A percentile compares a stretch with the other conserved stretches of the same genome.
phyloP scores from a whole-genome alignment of 1,139 yeast species.

The Magnusiomyces paraingens region DNA sequence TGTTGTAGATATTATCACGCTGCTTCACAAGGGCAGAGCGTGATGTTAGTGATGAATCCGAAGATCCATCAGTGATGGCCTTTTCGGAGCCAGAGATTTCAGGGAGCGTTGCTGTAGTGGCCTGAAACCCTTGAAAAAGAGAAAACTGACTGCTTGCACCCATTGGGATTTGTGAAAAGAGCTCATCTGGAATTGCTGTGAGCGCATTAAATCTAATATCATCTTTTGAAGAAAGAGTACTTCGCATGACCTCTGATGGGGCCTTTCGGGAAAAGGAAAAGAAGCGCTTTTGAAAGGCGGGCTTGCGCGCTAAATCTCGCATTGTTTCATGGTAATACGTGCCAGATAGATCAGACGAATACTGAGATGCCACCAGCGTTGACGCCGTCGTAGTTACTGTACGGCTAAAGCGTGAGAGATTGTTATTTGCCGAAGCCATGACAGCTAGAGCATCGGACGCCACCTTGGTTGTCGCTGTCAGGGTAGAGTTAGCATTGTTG shows the following conservation, averaged over 20 bases:
- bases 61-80: conserved; percentile 14
- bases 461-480: neutral
- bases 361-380: conserved; percentile 30
- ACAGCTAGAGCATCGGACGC: conserved; percentile 4
- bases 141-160: conserved; percentile 37
- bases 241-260: conserved; percentile 38
- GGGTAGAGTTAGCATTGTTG: neutral
- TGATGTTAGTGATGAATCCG: conserved; percentile 12
- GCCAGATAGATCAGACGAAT: conserved; percentile 35
- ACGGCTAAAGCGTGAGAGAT: conserved; percentile 33
- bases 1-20: conserved; percentile 39
- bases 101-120: conserved; percentile 30
- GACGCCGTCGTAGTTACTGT: conserved; percentile 37
- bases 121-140: conserved; percentile 61
- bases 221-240: conserved; percentile 22
- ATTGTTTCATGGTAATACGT: conserved; percentile 37
- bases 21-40: conserved; percentile 33
- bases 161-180: conserved; percentile 45
- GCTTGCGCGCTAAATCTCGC: conserved; percentile 39
- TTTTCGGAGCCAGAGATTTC: conserved; percentile 4
- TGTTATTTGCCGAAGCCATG: conserved; percentile 23
- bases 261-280: conserved; percentile 35
- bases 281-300: conserved; percentile 33
- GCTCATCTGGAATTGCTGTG: conserved; percentile 49
- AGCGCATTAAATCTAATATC: conserved; percentile 32